Percentiles rank a stretch among this genome's conserved stretches.
These are phyloP conservation scores for Trichothecium roseum DNA, from an alignment of 2,329 filamentous ascomycete species.

Conservation along the genomic window DNA sequence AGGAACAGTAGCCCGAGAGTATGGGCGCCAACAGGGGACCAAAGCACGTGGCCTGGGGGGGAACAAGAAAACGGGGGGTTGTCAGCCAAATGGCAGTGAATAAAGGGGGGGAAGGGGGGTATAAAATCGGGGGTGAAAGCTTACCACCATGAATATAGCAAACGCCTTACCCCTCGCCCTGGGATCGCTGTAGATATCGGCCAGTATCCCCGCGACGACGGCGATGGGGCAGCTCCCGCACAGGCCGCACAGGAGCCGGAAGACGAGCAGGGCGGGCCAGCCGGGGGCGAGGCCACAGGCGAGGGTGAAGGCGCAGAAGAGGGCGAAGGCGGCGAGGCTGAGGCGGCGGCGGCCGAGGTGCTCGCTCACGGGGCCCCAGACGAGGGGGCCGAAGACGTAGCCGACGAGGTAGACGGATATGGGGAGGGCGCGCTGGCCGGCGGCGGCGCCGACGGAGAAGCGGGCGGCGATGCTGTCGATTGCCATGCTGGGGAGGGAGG, in stretches of 20 bases:
- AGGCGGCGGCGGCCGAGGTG: conserved; percentile 47
- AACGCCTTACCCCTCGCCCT: conserved; percentile 42
- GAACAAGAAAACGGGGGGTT: too few relatives aligned
- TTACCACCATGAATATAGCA: conserved; percentile 52
- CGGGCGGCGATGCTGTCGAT: conserved; percentile 45
- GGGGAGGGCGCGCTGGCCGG: conserved; percentile 38
- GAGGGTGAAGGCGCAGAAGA: conserved; percentile 42
- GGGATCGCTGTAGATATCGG: conserved; percentile 50
- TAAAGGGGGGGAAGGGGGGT: background rate
- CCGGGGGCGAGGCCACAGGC: conserved; percentile 44
- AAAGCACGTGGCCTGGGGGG: conserved; percentile 44
- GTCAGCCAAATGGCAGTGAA: too few relatives aligned
- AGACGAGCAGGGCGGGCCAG: conserved; percentile 41
- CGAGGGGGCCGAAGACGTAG: conserved; percentile 49
- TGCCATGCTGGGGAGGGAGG: conserved; percentile 53
- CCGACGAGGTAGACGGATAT: conserved; percentile 55
- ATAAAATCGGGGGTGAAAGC: conserved; percentile 11
- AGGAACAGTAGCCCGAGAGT: conserved; percentile 50
- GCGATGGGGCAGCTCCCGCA: conserved; percentile 50
- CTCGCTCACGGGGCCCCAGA: conserved; percentile 58
- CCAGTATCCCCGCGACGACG: conserved; percentile 52
- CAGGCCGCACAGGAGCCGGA: conserved; percentile 42
- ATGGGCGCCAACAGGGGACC: conserved; percentile 59
- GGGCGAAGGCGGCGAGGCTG: conserved; percentile 31
- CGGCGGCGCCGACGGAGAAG: conserved; percentile 43